Evolutionary conservation across 1,139 yeast species (phyloP).

Genomic region (Sporopachydermia cereana): DNA sequence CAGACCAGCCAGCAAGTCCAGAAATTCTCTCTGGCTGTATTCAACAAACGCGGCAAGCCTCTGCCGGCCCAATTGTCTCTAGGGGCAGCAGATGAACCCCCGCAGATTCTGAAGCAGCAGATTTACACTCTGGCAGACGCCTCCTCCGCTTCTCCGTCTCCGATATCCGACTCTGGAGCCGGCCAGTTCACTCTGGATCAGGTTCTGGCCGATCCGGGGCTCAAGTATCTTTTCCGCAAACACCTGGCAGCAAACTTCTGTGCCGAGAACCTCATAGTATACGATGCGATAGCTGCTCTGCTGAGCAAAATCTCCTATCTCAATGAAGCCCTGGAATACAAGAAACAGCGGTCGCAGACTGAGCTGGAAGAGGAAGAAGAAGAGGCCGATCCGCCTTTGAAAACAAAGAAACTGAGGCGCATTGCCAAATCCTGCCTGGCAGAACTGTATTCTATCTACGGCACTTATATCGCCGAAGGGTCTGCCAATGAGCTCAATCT

Average conservation of each 20-base stretch:
- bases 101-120: background rate
- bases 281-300: slow-evolving; percentile 41
- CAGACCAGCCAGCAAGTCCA: background rate
- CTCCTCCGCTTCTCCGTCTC: background rate
- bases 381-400: slow-evolving; percentile 10
- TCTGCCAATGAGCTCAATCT: background rate
- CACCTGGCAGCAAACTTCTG: slow-evolving; percentile 58
- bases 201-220: slow-evolving; percentile 67
- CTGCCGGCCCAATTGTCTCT: too few relatives aligned
- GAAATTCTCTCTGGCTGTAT: background rate
- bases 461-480: slow-evolving; percentile 5
- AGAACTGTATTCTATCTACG: background rate
- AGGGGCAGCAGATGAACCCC: background rate
- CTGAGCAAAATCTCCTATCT: slow-evolving; percentile 25
- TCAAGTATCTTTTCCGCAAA: slow-evolving; percentile 51
- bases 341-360: too few relatives aligned
- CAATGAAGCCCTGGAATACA: slow-evolving; percentile 26
- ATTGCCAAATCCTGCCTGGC: slow-evolving; percentile 1
- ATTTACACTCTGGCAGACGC: background rate
- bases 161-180: background rate
- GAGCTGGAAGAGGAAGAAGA: slow-evolving; percentile 14
- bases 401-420: background rate
- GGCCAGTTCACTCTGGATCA: slow-evolving; percentile 26
- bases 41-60: background rate
- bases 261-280: slow-evolving; percentile 67